Percentiles rank a stretch among this genome's conserved stretches.
These are phyloP conservation scores for Ensete ventricosum DNA, from an alignment of 176 grass and related monocot genomes.

Conservation along the genomic window DNA sequence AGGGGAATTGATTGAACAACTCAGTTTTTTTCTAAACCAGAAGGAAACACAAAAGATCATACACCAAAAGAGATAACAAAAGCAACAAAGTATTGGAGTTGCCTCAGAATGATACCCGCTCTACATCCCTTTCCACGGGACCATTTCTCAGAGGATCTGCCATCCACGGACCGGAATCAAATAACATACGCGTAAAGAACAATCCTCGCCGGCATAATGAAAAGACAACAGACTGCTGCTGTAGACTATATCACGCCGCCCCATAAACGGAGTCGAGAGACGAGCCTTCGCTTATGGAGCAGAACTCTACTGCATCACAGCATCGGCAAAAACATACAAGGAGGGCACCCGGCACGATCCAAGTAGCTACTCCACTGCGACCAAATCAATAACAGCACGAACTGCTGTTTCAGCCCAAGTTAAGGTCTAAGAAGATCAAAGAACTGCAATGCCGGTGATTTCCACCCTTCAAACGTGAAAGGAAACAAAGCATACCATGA, in stretches of 20 bases:
- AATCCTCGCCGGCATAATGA: constrained; percentile 18
- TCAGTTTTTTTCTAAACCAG: background rate
- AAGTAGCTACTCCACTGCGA: background rate
- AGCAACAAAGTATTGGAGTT: background rate
- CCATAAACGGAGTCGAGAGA: constrained; percentile 18
- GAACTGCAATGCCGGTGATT: background rate
- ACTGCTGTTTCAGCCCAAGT: background rate
- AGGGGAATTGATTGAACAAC: background rate
- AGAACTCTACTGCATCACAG: constrained; percentile 13
- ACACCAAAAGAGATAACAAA: background rate
- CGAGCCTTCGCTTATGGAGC: background rate
- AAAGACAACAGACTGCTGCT: constrained; percentile 16
- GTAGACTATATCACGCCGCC: background rate
- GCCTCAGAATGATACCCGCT: constrained; percentile 38
- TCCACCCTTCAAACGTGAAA: background rate
- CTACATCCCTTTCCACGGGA: constrained; percentile 54
- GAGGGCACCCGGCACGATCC: background rate
- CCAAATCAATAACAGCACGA: background rate
- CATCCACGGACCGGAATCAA: constrained; percentile 31
- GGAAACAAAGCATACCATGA: background rate
- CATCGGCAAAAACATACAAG: constrained; percentile 4
- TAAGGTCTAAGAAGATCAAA: background rate
- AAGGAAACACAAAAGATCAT: background rate
- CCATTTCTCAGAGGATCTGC: constrained; percentile 49
- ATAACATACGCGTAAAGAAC: constrained; percentile 8